Base-by-base conservation (phyloP, 495 filamentous ascomycete genomes). In the Sordaria brevicollis region DNA sequence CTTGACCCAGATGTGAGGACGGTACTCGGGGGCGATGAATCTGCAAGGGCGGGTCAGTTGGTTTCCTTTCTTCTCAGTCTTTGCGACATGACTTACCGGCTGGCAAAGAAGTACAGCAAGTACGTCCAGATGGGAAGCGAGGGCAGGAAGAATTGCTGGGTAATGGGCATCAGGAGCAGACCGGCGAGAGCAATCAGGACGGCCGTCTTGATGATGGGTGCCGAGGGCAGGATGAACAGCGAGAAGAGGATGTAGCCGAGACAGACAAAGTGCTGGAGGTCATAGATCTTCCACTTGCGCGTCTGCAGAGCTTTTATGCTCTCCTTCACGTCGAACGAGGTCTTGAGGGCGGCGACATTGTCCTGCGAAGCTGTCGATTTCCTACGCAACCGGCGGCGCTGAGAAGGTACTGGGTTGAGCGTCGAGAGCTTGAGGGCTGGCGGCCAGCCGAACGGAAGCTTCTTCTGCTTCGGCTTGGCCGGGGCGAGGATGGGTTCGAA, bases 1-100 rank as follows among this genome's bases (percentile, higher is more conserved):
- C 70, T 92, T 91, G 69, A 97, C 94, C 91, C 93, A 97, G 73
- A 98, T 97, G 54, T 91, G 90, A 65, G 93, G 93, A 43, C 94
- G 87, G 81, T 91, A 93, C 74, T 93, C 91, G 69, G 87, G 85
- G 10, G 92, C 91, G 72, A 97, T 90, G 80, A 96, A 97, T 65
- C 79, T 80, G 66, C 34, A 17, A 11, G n/a, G 37, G 62, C 11
- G 15, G 33, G 35, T 65, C 9, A 25, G 71, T 69, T 31, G 66
- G 65, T 17, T 33, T 69, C 21, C 11, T 10, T 11, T 5, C 29
- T 31, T 31, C 5, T 5, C 35, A 62, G 4, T 25, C 37, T 36
- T 41, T 38, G 65, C 49, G 67, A 35, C 25, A 15, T 10, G 71
- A 86, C 92, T 86, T 89, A 96, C 91, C 92, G 89, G 86, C 91